Base-by-base conservation (phyloP, 2,329 filamentous ascomycete species). In the Alternaria dauci region DNA sequence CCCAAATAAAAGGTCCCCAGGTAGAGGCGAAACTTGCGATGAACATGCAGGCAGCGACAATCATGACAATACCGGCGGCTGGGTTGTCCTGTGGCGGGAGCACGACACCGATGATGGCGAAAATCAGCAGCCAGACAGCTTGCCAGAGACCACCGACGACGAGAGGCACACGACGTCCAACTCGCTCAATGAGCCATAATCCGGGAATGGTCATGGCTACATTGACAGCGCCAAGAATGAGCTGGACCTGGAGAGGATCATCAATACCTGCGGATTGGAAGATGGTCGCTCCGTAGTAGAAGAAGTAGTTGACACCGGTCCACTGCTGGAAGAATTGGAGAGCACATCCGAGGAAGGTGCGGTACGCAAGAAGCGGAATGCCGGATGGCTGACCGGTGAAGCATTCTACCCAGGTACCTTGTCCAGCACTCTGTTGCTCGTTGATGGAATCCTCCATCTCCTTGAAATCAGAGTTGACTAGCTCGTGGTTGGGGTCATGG, bases 31-130 rank as follows among this genome's bases (percentile, higher is more conserved):
- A 93, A 1, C 86, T 89, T 50, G 87, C 85, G 57, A 93, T 92
- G 78, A 92, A 93, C 81, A 92, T 86, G 77, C 88, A 91, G 3
- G 89, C 88, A 55, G 89, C 87, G 9, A 90, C 87, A 66, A 93
- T 91, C 85, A 92, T 89, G 61, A 89, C 84, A 6, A 87, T 86
- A 11, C 89, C 89, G 12, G 87, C 83, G 0, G 79, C 75, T 9
- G 77, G 48, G 56, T 76, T 51, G n/a, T 77, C 70, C 5, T 66
- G 72, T 2, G 74, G 73, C 5, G 71, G 73, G 23, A 69, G 64
- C 5, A 71, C 71, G 86, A 88, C 68, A 43, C 73, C 73, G 16
- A 74, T 69, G 39, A 74, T 63, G 25, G 72, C 73, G 71, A 90
- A 91, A 60, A 92, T 80, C 36, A 89, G 79, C 52, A 91, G 83